Evolutionary conservation across 345 rosid genomes (phyloP).

Genomic region (Eucalyptus coolabah): DNA sequence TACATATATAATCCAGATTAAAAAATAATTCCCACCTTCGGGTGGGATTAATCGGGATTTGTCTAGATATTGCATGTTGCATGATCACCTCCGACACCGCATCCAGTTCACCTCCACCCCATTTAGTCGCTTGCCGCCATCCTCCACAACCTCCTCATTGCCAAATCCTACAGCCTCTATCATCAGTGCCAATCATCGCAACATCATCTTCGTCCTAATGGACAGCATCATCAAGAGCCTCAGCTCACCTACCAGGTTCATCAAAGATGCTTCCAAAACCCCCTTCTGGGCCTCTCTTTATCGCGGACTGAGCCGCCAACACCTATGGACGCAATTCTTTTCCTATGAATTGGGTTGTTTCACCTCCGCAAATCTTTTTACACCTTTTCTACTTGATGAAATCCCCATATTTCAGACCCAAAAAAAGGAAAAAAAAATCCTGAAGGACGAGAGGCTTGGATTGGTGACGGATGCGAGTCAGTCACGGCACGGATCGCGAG

Average conservation of each 20-base stretch:
- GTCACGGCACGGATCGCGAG: slow-evolving; percentile 74
- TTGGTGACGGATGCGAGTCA: slow-evolving; percentile 1
- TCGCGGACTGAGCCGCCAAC: not conserved
- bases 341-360: not conserved
- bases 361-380: not conserved
- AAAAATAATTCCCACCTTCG: too few species aligned
- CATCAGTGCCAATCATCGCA: not conserved
- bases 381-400: not conserved
- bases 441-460: not conserved
- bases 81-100: slow-evolving; percentile 24
- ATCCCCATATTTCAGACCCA: not conserved
- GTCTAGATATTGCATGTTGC: not conserved
- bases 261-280: slow-evolving; percentile 70
- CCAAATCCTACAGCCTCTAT: slow-evolving; percentile 64
- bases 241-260: slow-evolving; percentile 52
- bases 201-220: slow-evolving; percentile 14
- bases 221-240: slow-evolving; percentile 27
- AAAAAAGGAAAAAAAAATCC: too few species aligned
- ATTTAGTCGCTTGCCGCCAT: slow-evolving; percentile 33
- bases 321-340: not conserved
- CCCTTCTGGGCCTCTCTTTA: slow-evolving; percentile 54
- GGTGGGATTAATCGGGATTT: too few species aligned
- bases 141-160: slow-evolving; percentile 55
- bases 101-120: slow-evolving; percentile 43
- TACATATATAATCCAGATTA: not conserved